A percentile compares a stretch with the other conserved stretches of the same genome.
These are phyloP conservation scores for Nigrospora sphaerica DNA, from an alignment of 2,329 filamentous ascomycete genomes.

Conservation along the genomic window DNA sequence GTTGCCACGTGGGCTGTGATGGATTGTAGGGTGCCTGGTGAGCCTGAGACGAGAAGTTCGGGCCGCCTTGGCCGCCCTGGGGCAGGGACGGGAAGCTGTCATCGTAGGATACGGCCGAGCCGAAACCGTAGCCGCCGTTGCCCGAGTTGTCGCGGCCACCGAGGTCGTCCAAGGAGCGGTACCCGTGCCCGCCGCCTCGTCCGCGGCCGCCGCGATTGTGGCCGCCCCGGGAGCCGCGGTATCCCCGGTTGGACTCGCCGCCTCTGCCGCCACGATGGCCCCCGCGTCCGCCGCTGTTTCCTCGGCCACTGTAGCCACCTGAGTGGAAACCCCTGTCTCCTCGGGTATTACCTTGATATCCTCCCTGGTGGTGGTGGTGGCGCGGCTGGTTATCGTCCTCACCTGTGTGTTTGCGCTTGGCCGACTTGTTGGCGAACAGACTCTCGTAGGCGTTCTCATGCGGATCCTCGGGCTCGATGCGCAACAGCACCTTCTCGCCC, in stretches of 20 bases:
- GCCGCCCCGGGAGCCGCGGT: conserved; percentile 29
- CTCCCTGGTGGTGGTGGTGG: conserved; percentile 17
- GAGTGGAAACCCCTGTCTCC: conserved; percentile 35
- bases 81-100: conserved; percentile 27
- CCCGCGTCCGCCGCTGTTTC: conserved; percentile 10
- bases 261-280: conserved; percentile 22
- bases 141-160: conserved; percentile 39
- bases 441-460: conserved; percentile 58
- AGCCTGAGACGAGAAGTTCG: conserved; percentile 10
- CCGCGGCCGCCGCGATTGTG: conserved; percentile 33
- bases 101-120: conserved; percentile 36
- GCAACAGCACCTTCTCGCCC: conserved; percentile 76
- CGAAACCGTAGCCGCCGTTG: conserved; percentile 30
- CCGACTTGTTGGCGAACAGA: conserved; percentile 50
- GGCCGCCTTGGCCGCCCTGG: conserved; percentile 10
- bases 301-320: conserved; percentile 33
- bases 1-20: neutral
- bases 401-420: conserved; percentile 53
- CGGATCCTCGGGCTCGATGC: conserved; percentile 66
- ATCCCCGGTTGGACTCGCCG: conserved; percentile 24
- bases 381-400: conserved; percentile 22
- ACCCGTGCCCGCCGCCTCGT: conserved; percentile 43
- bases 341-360: conserved; percentile 22
- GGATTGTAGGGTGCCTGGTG: neutral
- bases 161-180: conserved; percentile 63